A percentile compares a stretch with the other conserved stretches of the same genome.
Evolutionary conservation across 2,329 filamentous ascomycete species (phyloP).

Genomic region (Trichoderma asperellum): DNA sequence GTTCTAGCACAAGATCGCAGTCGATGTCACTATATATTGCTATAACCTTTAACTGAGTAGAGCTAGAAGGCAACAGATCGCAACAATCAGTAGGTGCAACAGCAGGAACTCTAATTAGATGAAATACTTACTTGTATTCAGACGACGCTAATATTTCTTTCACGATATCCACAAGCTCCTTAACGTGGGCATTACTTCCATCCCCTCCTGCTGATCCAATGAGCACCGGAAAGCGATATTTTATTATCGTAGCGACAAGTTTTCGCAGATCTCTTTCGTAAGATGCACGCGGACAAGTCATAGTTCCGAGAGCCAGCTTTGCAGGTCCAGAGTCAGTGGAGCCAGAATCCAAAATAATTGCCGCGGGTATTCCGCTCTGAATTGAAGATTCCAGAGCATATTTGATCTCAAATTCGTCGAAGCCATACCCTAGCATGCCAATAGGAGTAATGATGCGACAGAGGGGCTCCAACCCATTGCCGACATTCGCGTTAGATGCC

Average conservation of each 20-base stretch:
- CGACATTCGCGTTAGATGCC: not conserved
- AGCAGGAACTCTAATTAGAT: not conserved
- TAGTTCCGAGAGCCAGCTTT: conserved; percentile 48
- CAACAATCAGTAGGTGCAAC: not conserved
- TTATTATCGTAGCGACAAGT: conserved; percentile 42
- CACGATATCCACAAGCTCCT: conserved; percentile 47
- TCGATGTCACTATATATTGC: not conserved
- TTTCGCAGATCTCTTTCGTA: conserved; percentile 50
- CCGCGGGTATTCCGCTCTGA: conserved; percentile 36
- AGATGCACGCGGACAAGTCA: conserved; percentile 45
- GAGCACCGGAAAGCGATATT: conserved; percentile 45
- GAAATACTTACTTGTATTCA: conserved; percentile 38
- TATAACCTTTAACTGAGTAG: not conserved
- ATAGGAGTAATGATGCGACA: not conserved
- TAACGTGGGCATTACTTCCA: conserved; percentile 50
- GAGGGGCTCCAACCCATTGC: not conserved
- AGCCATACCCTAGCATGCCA: not conserved
- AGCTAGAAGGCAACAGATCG: not conserved
- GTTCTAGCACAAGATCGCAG: not conserved
- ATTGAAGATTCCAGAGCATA: not conserved
- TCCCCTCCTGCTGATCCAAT: conserved; percentile 54
- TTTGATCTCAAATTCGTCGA: not conserved
- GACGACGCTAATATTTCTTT: conserved; percentile 45
- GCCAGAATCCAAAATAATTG: conserved; percentile 44
- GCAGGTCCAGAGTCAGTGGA: conserved; percentile 45